Percentiles rank a stretch among this genome's conserved stretches.
Evolutionary conservation across 257 asterid species (phyloP).

Genomic region (Rubia yunnanensis): DNA sequence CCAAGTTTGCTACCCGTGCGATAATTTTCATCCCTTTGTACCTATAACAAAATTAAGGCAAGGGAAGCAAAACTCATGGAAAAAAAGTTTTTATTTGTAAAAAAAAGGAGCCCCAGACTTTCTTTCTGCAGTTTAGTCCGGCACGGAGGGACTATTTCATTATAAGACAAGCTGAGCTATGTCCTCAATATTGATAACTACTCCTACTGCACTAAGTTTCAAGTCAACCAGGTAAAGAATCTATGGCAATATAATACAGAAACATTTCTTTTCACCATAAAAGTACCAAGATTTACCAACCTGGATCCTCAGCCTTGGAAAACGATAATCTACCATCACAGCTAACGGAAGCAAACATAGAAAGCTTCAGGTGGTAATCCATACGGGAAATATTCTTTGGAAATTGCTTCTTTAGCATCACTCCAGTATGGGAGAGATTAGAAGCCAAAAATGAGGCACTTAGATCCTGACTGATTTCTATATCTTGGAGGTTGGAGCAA

Average conservation of each 20-base stretch:
- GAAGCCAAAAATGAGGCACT: conserved; percentile 56
- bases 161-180: not conserved
- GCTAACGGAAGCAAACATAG: conserved; percentile 51
- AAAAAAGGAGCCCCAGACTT: too few relatives aligned
- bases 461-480: conserved; percentile 85
- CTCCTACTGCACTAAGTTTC: not conserved
- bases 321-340: conserved; percentile 34
- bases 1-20: not conserved
- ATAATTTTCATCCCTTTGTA: not conserved
- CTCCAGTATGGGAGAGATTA: conserved; percentile 31
- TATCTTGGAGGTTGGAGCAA: conserved; percentile 62
- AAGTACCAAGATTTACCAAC: conserved; percentile 8
- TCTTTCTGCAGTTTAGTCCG: too few relatives aligned
- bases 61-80: not conserved
- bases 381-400: conserved; percentile 60
- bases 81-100: too few relatives aligned
- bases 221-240: conserved; percentile 1
- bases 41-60: not conserved
- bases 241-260: not conserved
- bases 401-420: conserved; percentile 36
- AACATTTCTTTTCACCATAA: not conserved
- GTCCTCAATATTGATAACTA: not conserved
- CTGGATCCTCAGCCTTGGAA: conserved; percentile 14
- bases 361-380: conserved; percentile 60
- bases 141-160: too few relatives aligned